Evolutionary conservation across 2,329 filamentous ascomycete species (phyloP), one percentile per base, ranked within the genome.

Genomic region (Emydomyces testavorans): DNA sequence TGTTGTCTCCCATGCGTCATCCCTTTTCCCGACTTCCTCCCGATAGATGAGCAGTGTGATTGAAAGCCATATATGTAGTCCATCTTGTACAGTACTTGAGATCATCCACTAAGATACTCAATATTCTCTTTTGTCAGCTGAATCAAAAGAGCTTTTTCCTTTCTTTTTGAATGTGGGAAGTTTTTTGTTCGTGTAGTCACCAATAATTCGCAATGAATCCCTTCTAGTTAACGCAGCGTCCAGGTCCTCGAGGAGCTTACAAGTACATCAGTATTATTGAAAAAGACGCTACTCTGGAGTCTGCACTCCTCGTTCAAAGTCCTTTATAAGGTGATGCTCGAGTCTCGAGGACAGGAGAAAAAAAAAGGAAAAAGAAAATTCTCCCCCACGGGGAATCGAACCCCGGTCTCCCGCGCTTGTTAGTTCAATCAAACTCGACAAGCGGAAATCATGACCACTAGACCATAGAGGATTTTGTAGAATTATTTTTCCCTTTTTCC

Each of bases 321-420:
- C n/a, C n/a, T n/a, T n/a, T n/a, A n/a, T n/a, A n/a, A n/a, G n/a
- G n/a, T n/a, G n/a, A n/a, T n/a, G n/a, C n/a, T n/a, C n/a, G n/a
- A n/a, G n/a, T n/a, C n/a, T n/a, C n/a, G n/a, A n/a, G n/a, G n/a
- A n/a, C n/a, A n/a, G n/a, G n/a, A n/a, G n/a, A n/a, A n/a, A n/a
- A n/a, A n/a, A n/a, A n/a, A n/a, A n/a, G n/a, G n/a, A n/a, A n/a
- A n/a, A n/a, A n/a, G n/a, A n/a, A n/a, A n/a, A n/a, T n/a, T n/a
- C n/a, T n/a, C n/a, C n/a, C n/a, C n/a, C n/a, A 52, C 50, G 40
- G 50, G 50, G 50, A 52, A 39, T 52, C 50, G 50, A 52, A 52
- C 50, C 50, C 50, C 40, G 50, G 50, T 52, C 50, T 52, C 50
- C 50, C 50, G 50, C 50, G 50, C 50, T 52, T 48, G 50, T 48